A percentile compares a stretch with the other conserved stretches of the same genome.
phyloP scores from a whole-genome alignment of 163 green algal genomes.

The Scenedesmus sp. region DNA sequence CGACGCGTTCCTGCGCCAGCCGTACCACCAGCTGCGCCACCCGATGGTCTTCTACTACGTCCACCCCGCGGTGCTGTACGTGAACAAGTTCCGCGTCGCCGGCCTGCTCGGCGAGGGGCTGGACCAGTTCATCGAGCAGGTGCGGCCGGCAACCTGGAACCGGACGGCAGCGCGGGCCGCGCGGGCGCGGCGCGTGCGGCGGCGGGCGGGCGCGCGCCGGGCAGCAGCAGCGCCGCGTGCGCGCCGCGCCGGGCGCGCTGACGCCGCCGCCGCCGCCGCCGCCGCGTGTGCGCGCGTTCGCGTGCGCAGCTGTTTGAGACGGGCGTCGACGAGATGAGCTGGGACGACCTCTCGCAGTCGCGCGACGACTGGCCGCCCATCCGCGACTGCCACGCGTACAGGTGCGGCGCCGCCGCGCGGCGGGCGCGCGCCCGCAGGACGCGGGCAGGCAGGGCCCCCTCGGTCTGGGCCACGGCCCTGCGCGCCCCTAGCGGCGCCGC shows the following conservation, averaged over 20 bases:
- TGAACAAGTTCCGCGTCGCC: constrained; percentile 86
- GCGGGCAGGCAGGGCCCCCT: no score
- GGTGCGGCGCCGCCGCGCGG: no score
- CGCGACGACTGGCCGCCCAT: constrained; percentile 77
- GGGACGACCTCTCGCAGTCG: constrained; percentile 83
- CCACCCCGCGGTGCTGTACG: constrained; percentile 78
- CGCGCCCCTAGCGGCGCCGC: no score
- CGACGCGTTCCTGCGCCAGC: constrained; percentile 75
- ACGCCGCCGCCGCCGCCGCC: no score
- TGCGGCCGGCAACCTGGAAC: no score
- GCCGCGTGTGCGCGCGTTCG: neutral
- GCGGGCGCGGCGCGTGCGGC: no score
- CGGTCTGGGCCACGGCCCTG: no score
- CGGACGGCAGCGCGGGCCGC: no score
- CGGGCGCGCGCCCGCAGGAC: no score
- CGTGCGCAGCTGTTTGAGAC: constrained; percentile 68
- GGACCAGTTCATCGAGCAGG: constrained; percentile 74
- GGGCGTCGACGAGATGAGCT: constrained; percentile 84
- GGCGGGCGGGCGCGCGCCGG: neutral
- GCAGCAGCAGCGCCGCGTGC: no score
- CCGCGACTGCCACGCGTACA: constrained; percentile 33
- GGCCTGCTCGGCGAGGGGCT: constrained; percentile 70
- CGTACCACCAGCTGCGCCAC: constrained; percentile 84
- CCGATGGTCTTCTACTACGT: constrained; percentile 90
- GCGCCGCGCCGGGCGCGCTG: no score